Conservation (phyloP, 192 early-diverging fungal species). For the Cladochytrium replicatum region DNA sequence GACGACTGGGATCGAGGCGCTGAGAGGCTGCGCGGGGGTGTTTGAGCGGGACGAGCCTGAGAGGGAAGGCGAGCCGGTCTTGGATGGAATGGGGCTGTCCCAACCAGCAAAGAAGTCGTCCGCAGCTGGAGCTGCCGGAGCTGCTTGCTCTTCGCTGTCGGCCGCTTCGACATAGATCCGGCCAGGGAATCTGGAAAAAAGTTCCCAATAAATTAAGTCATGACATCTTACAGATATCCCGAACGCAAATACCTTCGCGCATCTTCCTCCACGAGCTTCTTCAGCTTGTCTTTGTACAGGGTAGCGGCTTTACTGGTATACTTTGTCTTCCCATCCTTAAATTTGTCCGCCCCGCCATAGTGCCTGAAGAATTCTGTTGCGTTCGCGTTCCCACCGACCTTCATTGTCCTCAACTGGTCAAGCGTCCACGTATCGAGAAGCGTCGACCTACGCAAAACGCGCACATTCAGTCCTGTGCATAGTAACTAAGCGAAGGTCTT, state of each 20-base stretch:
- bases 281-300: slow-evolving; percentile 74
- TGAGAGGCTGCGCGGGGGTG: slow-evolving; percentile 21
- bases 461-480: slow-evolving; percentile 1
- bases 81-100: slow-evolving; percentile 31
- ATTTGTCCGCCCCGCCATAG: slow-evolving; percentile 37
- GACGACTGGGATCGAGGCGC: slow-evolving; percentile 29
- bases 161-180: too few relatives aligned
- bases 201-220: too few relatives aligned
- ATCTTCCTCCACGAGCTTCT: slow-evolving; percentile 63
- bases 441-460: slow-evolving; percentile 53
- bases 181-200: too few relatives aligned
- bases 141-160: slow-evolving; percentile 11
- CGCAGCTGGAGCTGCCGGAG: slow-evolving; percentile 11
- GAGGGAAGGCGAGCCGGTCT: slow-evolving; percentile 20
- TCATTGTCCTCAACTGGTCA: slow-evolving; percentile 80
- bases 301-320: slow-evolving; percentile 65
- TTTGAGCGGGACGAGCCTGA: slow-evolving; percentile 29
- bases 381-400: slow-evolving; percentile 79
- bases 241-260: slow-evolving; percentile 12
- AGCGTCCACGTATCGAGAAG: slow-evolving; percentile 84
- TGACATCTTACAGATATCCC: too few relatives aligned
- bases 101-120: slow-evolving; percentile 60
- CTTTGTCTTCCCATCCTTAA: slow-evolving; percentile 69
- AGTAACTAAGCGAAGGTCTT: slow-evolving; percentile 1
- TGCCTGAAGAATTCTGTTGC: slow-evolving; percentile 75